These are phyloP conservation scores for Dothidotthia symphoricarpi DNA, from an alignment of 2,329 filamentous ascomycete species.

Conservation along the genomic window DNA sequence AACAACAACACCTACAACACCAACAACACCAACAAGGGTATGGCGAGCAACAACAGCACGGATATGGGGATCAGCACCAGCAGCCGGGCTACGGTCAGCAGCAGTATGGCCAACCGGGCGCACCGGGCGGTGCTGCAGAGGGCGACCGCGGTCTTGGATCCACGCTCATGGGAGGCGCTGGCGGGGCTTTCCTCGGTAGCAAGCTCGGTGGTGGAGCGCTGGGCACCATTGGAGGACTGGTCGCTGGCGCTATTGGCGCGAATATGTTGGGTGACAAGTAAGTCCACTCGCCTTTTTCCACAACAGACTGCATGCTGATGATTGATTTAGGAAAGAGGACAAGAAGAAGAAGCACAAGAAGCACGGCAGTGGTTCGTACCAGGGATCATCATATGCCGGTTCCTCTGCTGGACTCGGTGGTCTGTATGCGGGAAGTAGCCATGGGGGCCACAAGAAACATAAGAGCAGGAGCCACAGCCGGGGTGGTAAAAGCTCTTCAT, in stretches of 20 bases:
- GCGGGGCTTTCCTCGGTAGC: constrained; percentile 56
- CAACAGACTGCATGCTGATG: constrained; percentile 4
- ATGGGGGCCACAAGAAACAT: constrained; percentile 32
- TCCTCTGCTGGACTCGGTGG: constrained; percentile 37
- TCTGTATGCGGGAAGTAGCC: constrained; percentile 32
- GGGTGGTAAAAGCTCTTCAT: constrained; percentile 32
- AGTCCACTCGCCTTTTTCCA: constrained; percentile 3
- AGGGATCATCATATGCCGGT: constrained; percentile 29
- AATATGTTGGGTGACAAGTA: constrained; percentile 51
- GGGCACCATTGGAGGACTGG: constrained; percentile 52
- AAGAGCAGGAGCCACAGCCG: constrained; percentile 35
- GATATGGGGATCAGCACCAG: constrained; percentile 15
- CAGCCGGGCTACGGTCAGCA: constrained; percentile 9
- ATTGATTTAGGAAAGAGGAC: constrained; percentile 23
- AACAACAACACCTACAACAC: too few relatives aligned
- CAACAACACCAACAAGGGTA: constrained; percentile 16
- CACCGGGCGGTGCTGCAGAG: constrained; percentile 35
- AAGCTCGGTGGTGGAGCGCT: constrained; percentile 55
- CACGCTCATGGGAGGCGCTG: constrained; percentile 54
- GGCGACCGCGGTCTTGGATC: constrained; percentile 60
- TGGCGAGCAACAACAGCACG: constrained; percentile 15
- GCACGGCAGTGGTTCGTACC: constrained; percentile 29
- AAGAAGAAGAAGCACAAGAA: constrained; percentile 41
- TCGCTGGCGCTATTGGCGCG: constrained; percentile 57
- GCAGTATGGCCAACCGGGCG: constrained; percentile 44